These are phyloP conservation scores for Monilinia aucupariae DNA, from an alignment of 2,329 filamentous ascomycete species.

Conservation along the genomic window DNA sequence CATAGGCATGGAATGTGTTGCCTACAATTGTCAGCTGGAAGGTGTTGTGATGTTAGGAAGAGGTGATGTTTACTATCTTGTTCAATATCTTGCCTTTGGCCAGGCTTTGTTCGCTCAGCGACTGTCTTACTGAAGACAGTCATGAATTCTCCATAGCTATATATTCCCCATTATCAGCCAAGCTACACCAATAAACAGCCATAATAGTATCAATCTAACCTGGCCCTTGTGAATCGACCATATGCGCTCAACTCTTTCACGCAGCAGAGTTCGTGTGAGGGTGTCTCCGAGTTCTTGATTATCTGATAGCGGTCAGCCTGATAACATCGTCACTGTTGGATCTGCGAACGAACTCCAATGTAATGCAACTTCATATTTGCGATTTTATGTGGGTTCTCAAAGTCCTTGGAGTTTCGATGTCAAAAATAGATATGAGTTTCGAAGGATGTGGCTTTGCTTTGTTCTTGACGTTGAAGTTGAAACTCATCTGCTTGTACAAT, in stretches of 20 bases:
- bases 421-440: not conserved
- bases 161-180: not conserved
- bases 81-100: constrained; percentile 79
- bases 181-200: not conserved
- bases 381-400: constrained; percentile 19
- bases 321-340: constrained; percentile 21
- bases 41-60: not conserved
- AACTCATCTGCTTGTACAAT: constrained; percentile 1
- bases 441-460: constrained; percentile 13
- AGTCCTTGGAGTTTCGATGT: not conserved
- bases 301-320: constrained; percentile 49
- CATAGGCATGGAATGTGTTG: constrained; percentile 74
- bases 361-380: constrained; percentile 78
- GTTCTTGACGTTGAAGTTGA: not conserved
- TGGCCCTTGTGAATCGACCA: constrained; percentile 13
- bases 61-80: constrained; percentile 55
- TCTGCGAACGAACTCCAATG: constrained; percentile 61
- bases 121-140: constrained; percentile 81
- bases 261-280: constrained; percentile 68
- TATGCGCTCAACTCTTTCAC: constrained; percentile 68
- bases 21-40: constrained; percentile 38
- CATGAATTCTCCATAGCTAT: constrained; percentile 61
- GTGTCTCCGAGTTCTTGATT: constrained; percentile 72
- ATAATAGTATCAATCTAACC: not conserved
- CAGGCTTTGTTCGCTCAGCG: constrained; percentile 76